phyloP scores from a whole-genome alignment of 2,329 filamentous ascomycete genomes.

The Dactylella cylindrospora region DNA sequence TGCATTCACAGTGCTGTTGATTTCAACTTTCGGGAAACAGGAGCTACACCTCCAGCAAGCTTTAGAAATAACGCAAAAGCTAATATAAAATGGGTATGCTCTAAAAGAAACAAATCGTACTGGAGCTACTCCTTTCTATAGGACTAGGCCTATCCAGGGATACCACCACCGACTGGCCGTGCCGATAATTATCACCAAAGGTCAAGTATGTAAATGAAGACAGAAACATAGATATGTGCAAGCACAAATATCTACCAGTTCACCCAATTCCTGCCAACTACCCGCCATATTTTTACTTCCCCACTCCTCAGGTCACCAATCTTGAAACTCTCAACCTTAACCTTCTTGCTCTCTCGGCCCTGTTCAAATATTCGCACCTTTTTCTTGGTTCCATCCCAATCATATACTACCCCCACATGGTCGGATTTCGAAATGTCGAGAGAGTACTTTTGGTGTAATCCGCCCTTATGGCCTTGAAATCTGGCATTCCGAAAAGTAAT shows the following conservation, averaged over 20 bases:
- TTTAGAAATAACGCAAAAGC: too few species aligned
- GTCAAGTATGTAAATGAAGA: not conserved
- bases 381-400: slow-evolving; percentile 99
- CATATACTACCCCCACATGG: slow-evolving; percentile 86
- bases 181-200: too few species aligned
- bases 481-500: slow-evolving; percentile 88
- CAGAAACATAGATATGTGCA: too few species aligned
- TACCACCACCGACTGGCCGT: too few species aligned
- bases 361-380: slow-evolving; percentile 96
- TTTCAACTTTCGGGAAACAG: too few species aligned
- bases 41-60: too few species aligned
- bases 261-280: slow-evolving; percentile 89
- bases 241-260: slow-evolving; percentile 74
- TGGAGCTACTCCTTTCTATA: too few species aligned
- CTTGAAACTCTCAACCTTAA: slow-evolving; percentile 91
- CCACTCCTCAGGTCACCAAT: slow-evolving; percentile 87
- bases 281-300: slow-evolving; percentile 95
- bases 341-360: slow-evolving; percentile 87
- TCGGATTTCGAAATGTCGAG: slow-evolving; percentile 79
- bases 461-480: slow-evolving; percentile 92
- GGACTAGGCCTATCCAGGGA: too few species aligned
- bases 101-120: too few species aligned
- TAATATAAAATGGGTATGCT: too few species aligned
- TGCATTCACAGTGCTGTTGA: too few species aligned
- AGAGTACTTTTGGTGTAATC: slow-evolving; percentile 92